phyloP scores from a whole-genome alignment of 768 basidiomycete genomes.

The Boletellus emodensis region DNA sequence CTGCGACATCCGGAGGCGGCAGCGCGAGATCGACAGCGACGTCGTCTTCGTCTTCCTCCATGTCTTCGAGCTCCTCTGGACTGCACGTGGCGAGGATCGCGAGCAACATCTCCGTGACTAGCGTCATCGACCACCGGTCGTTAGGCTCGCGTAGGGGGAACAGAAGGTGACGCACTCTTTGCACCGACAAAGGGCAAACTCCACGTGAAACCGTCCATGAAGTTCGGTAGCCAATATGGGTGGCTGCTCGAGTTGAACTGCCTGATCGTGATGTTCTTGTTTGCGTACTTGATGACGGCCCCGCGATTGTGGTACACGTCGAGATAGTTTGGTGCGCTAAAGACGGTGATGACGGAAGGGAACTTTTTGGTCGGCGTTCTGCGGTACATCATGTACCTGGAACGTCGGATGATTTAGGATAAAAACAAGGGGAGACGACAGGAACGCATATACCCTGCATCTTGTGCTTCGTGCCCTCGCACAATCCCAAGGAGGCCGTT shows the following conservation, averaged over 20 bases:
- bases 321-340: conserved; percentile 96
- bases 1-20: conserved; percentile 41
- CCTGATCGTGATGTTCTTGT: conserved; percentile 94
- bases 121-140: background rate
- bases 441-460: conserved; percentile 66
- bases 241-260: conserved; percentile 79
- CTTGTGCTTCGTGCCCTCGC: conserved; percentile 96
- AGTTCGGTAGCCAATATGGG: conserved; percentile 96
- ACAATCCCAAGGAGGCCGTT: conserved; percentile 90
- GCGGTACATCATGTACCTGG: conserved; percentile 88
- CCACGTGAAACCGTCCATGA: conserved; percentile 99
- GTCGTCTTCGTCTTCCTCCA: conserved; percentile 41
- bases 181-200: conserved; percentile 96
- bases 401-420: background rate
- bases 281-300: conserved; percentile 95
- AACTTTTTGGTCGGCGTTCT: conserved; percentile 95
- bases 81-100: conserved; percentile 92
- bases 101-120: conserved; percentile 97
- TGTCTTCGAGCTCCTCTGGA: conserved; percentile 84
- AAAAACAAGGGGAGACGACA: background rate
- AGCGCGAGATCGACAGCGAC: conserved; percentile 26
- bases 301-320: conserved; percentile 97
- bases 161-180: conserved; percentile 69
- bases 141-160: background rate
- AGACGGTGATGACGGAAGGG: conserved; percentile 97